These are phyloP conservation scores for Perkinsus marinus DNA, from an alignment of 169 alveolate genomes.

Conservation along the genomic window DNA sequence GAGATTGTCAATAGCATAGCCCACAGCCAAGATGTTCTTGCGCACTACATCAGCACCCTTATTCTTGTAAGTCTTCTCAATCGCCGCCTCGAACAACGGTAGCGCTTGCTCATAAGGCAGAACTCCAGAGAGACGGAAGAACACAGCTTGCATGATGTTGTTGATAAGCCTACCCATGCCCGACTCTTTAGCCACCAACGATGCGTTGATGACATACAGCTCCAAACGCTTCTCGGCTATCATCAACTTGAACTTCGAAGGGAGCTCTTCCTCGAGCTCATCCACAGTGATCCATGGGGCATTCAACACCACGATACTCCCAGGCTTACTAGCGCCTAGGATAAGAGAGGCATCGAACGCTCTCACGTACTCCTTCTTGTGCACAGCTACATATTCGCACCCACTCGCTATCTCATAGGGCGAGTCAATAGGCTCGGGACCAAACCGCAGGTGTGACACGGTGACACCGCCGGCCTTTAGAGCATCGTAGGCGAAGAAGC, in stretches of 20 bases:
- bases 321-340: constrained; percentile 15
- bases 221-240: constrained; percentile 22
- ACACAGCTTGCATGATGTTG: constrained; percentile 30
- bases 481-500: constrained; percentile 45
- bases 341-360: not conserved
- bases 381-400: constrained; percentile 36
- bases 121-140: constrained; percentile 33
- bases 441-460: constrained; percentile 37
- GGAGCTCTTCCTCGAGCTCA: constrained; percentile 9
- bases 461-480: constrained; percentile 44
- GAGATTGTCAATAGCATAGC: not conserved
- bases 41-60: constrained; percentile 23
- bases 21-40: not conserved
- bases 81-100: constrained; percentile 27
- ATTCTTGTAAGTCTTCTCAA: constrained; percentile 37
- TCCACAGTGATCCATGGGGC: constrained; percentile 33
- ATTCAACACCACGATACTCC: constrained; percentile 34
- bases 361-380: constrained; percentile 28
- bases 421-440: constrained; percentile 37
- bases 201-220: constrained; percentile 32
- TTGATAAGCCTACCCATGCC: constrained; percentile 42
- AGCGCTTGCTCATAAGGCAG: constrained; percentile 36
- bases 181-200: constrained; percentile 27
- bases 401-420: constrained; percentile 23
- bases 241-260: constrained; percentile 6